These are phyloP conservation scores for Cucurbita moschata DNA, from an alignment of 306 rosid species.

Conservation along the genomic window DNA sequence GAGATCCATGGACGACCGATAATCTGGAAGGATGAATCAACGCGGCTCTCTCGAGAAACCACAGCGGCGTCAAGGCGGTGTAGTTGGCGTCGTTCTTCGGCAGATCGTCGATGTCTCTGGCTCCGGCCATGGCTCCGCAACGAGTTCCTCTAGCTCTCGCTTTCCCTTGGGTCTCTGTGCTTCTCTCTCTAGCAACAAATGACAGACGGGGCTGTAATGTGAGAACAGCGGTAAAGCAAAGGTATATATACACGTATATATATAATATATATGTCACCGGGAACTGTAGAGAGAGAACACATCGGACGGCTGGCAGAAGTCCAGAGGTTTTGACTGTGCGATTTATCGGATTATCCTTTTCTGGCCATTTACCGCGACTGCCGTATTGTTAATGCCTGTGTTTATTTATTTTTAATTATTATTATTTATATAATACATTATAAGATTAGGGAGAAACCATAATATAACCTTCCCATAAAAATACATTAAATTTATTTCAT, in stretches of 20 bases:
- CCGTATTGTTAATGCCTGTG: background rate
- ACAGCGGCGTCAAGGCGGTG: constrained; percentile 74
- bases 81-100: constrained; percentile 78
- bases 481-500: no score
- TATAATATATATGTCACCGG: background rate
- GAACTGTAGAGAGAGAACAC: background rate
- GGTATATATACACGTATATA: no score
- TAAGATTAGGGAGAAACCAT: no score
- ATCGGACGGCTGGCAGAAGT: background rate
- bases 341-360: background rate
- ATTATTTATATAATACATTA: no score
- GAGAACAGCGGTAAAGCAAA: background rate
- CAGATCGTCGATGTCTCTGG: constrained; percentile 59
- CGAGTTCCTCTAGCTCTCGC: background rate
- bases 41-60: constrained; percentile 84
- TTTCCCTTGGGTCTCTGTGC: background rate
- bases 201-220: background rate
- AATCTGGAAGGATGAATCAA: constrained; percentile 54
- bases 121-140: constrained; percentile 12
- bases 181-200: background rate
- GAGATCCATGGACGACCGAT: constrained; percentile 69
- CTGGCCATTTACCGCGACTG: background rate
- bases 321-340: background rate
- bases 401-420: no score
- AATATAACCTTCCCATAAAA: no score